Evolutionary conservation across 768 basidiomycete genomes (phyloP), one percentile per base, ranked within the genome.

Genomic region (Leucocoprinus leucothites): DNA sequence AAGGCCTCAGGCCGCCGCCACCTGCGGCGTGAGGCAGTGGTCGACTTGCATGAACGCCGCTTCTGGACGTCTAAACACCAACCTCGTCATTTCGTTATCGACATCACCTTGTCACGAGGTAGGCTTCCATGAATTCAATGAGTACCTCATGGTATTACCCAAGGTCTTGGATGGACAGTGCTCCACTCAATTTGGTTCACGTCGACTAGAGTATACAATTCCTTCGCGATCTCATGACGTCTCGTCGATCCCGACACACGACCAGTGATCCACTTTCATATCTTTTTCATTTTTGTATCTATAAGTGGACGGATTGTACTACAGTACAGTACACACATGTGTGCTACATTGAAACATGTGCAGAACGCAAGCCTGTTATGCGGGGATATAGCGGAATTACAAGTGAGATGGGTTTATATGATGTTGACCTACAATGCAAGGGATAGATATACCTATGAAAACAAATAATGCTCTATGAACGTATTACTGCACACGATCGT

Each of bases 51-150:
- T 44, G 9, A 38, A 38, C 31, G 31, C 31, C 31, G 6, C 31
- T 5, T 31, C 31, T 5, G 11, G 31, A 11, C 11, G 31, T 6
- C 22, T 21, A 24, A 16, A 25, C 6, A 13, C 44, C 21, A 19
- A 13, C 21, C 4, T 7, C 3, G 21, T 7, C 14, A 21, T 24
- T 45, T 45, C 24, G 24, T 45, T 45, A 45, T 21, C 7, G 46
- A 26, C 9, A 13, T 8, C 46, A 8, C 4, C 24, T 31, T 22
- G 4, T 21, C 42, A 22, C 2, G 42, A 24, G 42, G 21, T 44
- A 8, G 66, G 58, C 22, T 61, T 65, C 8, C 58, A 9, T 0
- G 61, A 58, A 3, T 61, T 65, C 8, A 56, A 9, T 31, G 31
- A 31, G 11, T 31, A 31, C 31, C 31, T 31, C 31, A 31, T 31